Evolutionary conservation across 495 filamentous ascomycete species (phyloP), one percentile per base, ranked within the genome.

Genomic region (Astrothelium subdiscretum): DNA sequence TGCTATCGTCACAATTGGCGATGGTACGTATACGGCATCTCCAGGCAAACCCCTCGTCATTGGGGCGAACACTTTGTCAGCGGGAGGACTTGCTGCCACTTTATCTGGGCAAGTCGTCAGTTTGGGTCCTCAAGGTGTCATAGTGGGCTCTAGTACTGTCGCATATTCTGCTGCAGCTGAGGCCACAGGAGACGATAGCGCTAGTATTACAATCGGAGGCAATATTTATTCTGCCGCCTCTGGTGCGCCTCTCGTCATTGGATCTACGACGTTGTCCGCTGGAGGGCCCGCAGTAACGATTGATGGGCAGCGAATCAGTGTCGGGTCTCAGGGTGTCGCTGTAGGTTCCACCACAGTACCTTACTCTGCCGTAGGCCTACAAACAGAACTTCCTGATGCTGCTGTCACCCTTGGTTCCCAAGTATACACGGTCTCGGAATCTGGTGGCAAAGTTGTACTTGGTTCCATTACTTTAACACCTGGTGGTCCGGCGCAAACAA

Each of bases 121-220:
- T 27, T 27, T 59, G n/a, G 58, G 58, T 26, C 12, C 29, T 38
- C 58, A 59, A n/a, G 58, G 29, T 42, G 31, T 38, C 18, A 31
- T 59, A 5, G 27, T 59, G 32, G 58, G 58, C n/a, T 59, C 58
- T 12, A 59, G 58, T 38, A 59, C 58, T 12, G 24, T 59, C 27
- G 27, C 20, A 1, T 59, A 38, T 42, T 59, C 58, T 22, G 58
- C 27, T 13, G 58, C 58, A 38, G 58, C 27, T 13, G 58, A 11
- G 15, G 6, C 58, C 12, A 22, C 1, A 5, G 24, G 32, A 59
- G 32, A n/a, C 24, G 48, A 54, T 18, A 31, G 32, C 13, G 58
- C 58, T 38, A n/a, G 15, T 27, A 6, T 59, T 11, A 59, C 29
- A 5, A 32, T 59, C 24, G 58, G 58, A 29, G 48, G 48, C 26